phyloP scores from a whole-genome alignment of 352 stramenopile genomes.

The Globisporangium solare region DNA sequence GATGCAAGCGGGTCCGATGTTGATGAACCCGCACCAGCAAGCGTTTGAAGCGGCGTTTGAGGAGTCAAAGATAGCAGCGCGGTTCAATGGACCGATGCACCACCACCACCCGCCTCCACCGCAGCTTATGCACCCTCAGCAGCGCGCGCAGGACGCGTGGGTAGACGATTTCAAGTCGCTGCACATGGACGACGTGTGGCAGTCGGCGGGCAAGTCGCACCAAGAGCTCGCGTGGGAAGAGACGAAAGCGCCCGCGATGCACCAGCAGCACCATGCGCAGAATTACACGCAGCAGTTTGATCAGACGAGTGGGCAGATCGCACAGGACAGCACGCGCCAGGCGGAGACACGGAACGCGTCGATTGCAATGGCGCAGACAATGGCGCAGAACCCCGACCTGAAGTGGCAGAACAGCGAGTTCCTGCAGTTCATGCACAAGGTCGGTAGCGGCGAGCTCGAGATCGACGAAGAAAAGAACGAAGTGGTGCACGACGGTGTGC shows the following conservation, averaged over 20 bases:
- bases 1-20: conserved; percentile 12
- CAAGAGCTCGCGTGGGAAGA: conserved; percentile 67
- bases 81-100: conserved; percentile 29
- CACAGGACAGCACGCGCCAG: conserved; percentile 23
- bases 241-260: conserved; percentile 30
- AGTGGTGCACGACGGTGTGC: conserved; percentile 33
- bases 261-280: conserved; percentile 34
- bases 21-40: conserved; percentile 46
- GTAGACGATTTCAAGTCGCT: conserved; percentile 59
- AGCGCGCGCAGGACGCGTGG: conserved; percentile 47
- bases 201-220: conserved; percentile 45
- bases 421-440: conserved; percentile 83
- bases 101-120: conserved; percentile 39
- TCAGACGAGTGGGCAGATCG: conserved; percentile 17
- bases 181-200: conserved; percentile 64
- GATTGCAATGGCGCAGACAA: conserved; percentile 64
- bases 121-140: conserved; percentile 23
- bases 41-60: conserved; percentile 59
- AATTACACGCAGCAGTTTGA: conserved; percentile 26
- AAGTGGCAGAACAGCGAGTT: conserved; percentile 88
- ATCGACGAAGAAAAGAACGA: conserved; percentile 78
- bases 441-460: conserved; percentile 64
- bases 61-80: conserved; percentile 27
- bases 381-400: conserved; percentile 72
- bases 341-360: conserved; percentile 49